phyloP scores from a whole-genome alignment of 75 land plant genomes.

The Ceratopteris richardii region DNA sequence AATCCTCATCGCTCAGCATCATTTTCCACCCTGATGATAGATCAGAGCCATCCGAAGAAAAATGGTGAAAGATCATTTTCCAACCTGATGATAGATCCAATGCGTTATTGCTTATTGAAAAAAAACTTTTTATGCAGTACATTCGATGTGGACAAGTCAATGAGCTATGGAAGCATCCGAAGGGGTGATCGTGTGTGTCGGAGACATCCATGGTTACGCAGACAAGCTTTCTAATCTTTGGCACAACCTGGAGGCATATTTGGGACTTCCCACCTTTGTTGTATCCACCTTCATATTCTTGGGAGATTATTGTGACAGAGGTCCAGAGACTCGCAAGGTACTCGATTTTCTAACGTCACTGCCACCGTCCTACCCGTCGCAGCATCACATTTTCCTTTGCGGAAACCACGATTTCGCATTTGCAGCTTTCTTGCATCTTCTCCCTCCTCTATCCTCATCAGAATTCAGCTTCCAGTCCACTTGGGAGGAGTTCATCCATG shows the following conservation, averaged over 20 bases:
- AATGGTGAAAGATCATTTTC: too few species aligned
- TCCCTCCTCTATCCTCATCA: conserved; percentile 31
- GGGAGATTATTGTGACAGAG: conserved; percentile 95
- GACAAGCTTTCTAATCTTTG: conserved; percentile 60
- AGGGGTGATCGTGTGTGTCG: conserved; percentile 36
- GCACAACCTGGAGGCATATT: conserved; percentile 47
- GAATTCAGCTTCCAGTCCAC: conserved; percentile 25
- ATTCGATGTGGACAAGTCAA: too few species aligned
- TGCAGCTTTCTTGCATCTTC: conserved; percentile 61
- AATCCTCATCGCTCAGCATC: too few species aligned
- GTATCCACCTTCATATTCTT: conserved; percentile 65
- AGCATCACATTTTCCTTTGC: conserved; percentile 75
- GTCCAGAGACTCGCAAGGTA: conserved; percentile 67
- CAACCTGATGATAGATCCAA: too few species aligned
- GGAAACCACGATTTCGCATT: conserved; percentile 95
- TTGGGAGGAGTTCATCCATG: conserved; percentile 50
- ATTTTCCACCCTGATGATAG: too few species aligned
- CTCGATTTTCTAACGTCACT: conserved; percentile 67
- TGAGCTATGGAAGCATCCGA: conserved; percentile 6
- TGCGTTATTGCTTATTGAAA: too few species aligned
- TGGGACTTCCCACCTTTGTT: conserved; percentile 32
- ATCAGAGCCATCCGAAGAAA: too few species aligned
- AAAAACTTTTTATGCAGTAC: too few species aligned
- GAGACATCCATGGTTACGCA: conserved; percentile 53
- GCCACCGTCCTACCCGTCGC: conserved; percentile 55